A percentile compares a stretch with the other conserved stretches of the same genome.
These are phyloP conservation scores for Coprinopsis strossmayeri DNA, from an alignment of 768 basidiomycete genomes.

Conservation along the genomic window DNA sequence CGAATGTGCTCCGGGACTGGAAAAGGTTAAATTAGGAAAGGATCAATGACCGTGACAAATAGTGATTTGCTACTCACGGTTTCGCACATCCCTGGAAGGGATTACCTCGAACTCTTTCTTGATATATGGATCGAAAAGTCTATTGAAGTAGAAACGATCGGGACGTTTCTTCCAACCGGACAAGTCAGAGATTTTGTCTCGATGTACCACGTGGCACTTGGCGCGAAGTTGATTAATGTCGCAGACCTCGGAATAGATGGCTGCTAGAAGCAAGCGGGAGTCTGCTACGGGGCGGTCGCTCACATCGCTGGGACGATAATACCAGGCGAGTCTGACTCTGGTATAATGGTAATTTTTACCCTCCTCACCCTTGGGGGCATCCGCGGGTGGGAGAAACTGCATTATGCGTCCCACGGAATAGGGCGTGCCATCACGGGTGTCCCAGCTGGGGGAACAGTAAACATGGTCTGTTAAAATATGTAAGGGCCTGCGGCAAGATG, in stretches of 20 bases:
- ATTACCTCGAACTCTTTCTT: slow-evolving; percentile 98
- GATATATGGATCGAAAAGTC: slow-evolving; percentile 95
- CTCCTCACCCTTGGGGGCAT: slow-evolving; percentile 57
- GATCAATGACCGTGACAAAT: slow-evolving; percentile 8
- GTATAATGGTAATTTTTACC: slow-evolving; percentile 65
- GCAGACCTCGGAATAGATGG: slow-evolving; percentile 95
- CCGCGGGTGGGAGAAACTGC: slow-evolving; percentile 86
- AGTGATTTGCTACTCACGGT: slow-evolving; percentile 59
- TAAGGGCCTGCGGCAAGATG: slow-evolving; percentile 16
- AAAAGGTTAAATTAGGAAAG: slow-evolving; percentile 19
- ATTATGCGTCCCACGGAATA: slow-evolving; percentile 96
- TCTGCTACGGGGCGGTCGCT: slow-evolving; percentile 88
- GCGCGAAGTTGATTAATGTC: slow-evolving; percentile 91
- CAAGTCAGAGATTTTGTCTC: slow-evolving; percentile 92
- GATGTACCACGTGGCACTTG: slow-evolving; percentile 89
- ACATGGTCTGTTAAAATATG: slow-evolving; percentile 79
- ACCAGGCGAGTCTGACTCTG: slow-evolving; percentile 90
- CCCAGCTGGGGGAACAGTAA: slow-evolving; percentile 93
- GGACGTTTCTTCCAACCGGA: slow-evolving; percentile 90
- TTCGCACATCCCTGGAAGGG: slow-evolving; percentile 76
- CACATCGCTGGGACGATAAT: slow-evolving; percentile 95
- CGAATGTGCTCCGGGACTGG: slow-evolving; percentile 80
- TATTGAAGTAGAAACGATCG: slow-evolving; percentile 94
- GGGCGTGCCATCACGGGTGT: slow-evolving; percentile 87
- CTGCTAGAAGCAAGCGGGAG: slow-evolving; percentile 86